Evolutionary conservation across 208 protist species (phyloP).

Genomic region (Angomonas deanei): DNA sequence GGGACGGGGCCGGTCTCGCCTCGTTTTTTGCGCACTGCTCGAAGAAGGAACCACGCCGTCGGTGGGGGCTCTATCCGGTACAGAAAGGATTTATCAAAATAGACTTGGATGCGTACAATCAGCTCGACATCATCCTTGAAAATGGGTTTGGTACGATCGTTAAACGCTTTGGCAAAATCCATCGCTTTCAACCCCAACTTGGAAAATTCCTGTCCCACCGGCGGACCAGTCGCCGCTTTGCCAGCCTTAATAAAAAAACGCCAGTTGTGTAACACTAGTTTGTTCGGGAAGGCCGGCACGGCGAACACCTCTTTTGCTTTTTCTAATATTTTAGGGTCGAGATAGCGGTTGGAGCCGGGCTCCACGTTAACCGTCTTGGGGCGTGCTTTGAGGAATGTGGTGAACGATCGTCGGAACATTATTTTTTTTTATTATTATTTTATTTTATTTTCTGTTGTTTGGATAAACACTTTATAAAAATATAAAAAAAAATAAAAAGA

Average conservation of each 20-base stretch:
- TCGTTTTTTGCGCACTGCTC: constrained; percentile 75
- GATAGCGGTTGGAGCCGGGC: constrained; percentile 60
- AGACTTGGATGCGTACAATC: constrained; percentile 87
- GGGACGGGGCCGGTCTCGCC: constrained; percentile 64
- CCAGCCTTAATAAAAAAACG: constrained; percentile 87
- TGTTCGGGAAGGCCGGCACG: constrained; percentile 68
- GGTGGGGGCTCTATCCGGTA: constrained; percentile 85
- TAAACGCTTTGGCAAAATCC: constrained; percentile 89
- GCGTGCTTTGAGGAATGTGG: constrained; percentile 46
- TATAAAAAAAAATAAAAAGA: constrained; percentile 15
- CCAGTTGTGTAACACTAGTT: constrained; percentile 85
- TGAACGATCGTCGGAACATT: constrained; percentile 37
- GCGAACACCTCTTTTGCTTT: constrained; percentile 80
- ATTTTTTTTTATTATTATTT: constrained; percentile 2
- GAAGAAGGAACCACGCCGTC: constrained; percentile 81
- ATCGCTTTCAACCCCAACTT: constrained; percentile 87
- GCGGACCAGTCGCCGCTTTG: constrained; percentile 83
- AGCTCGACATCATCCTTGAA: constrained; percentile 89
- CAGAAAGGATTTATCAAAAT: constrained; percentile 89
- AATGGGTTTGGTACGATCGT: constrained; percentile 81
- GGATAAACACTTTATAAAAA: constrained; percentile 4
- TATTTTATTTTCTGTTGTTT: constrained; percentile 6
- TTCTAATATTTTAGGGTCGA: constrained; percentile 35
- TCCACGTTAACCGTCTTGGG: constrained; percentile 73
- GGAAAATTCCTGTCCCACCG: constrained; percentile 88